A percentile compares a stretch with the other conserved stretches of the same genome.
Conservation (phyloP, 192 early-diverging fungal genomes). For the Neocallimastix lanati region DNA sequence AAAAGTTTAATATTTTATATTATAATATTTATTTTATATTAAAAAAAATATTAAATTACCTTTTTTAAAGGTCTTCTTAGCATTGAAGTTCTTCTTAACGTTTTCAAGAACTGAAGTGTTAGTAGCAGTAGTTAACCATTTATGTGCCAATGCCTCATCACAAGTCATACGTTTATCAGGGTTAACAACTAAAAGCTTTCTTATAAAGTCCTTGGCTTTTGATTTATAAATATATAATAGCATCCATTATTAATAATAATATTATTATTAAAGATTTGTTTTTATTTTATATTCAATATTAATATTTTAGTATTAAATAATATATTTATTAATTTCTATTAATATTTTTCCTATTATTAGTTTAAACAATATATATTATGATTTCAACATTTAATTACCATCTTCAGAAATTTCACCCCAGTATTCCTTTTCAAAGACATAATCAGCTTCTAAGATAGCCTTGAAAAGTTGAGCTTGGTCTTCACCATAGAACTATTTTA, state of each 20-base stretch:
- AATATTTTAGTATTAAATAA: no score
- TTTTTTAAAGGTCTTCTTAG: background rate
- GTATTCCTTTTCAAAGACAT: conserved; percentile 33
- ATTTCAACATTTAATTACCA: conserved; percentile 3
- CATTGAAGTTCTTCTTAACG: background rate
- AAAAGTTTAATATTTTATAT: no score
- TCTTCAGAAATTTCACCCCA: conserved; percentile 13
- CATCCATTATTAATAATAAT: no score
- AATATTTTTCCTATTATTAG: background rate
- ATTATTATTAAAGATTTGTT: no score
- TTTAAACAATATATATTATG: background rate
- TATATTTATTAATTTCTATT: no score
- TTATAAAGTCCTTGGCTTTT: conserved; percentile 65
- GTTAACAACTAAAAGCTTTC: conserved; percentile 39
- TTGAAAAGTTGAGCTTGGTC: conserved; percentile 37
- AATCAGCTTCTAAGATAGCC: conserved; percentile 45
- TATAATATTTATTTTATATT: no score
- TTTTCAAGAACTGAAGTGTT: background rate
- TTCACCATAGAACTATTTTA: background rate
- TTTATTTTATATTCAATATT: no score
- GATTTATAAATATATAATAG: no score
- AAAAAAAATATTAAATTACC: background rate
- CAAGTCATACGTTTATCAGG: conserved; percentile 57
- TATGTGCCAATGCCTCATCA: conserved; percentile 61
- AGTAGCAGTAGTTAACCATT: conserved; percentile 51